phyloP scores from a whole-genome alignment of 164 flowering plant species.

The Cinnamomum chago region DNA sequence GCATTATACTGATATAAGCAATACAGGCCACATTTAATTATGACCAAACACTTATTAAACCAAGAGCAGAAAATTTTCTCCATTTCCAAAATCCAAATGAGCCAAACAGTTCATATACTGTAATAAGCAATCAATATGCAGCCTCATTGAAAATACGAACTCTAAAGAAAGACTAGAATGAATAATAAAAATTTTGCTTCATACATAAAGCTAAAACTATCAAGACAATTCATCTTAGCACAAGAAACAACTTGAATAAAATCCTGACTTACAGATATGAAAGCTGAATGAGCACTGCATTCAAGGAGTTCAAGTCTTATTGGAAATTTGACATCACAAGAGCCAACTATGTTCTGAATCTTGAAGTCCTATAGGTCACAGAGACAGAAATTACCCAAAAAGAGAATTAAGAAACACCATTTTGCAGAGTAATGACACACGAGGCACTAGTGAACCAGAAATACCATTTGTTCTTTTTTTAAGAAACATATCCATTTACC shows the following conservation, averaged over 20 bases:
- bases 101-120: not conserved
- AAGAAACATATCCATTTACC: slow-evolving; percentile 31
- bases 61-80: not conserved
- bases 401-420: not conserved
- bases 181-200: no score
- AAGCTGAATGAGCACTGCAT: slow-evolving; percentile 72
- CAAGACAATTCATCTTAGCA: no score
- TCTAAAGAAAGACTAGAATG: not conserved
- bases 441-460: no score
- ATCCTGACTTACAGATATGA: slow-evolving; percentile 62
- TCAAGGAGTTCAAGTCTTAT: slow-evolving; percentile 87
- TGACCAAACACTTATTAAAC: no score
- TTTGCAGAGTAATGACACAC: not conserved
- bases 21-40: not conserved
- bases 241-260: no score
- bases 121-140: slow-evolving; percentile 17
- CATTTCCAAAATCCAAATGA: not conserved
- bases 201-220: not conserved
- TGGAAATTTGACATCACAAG: slow-evolving; percentile 91
- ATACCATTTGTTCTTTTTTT: no score
- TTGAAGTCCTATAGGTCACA: slow-evolving; percentile 64
- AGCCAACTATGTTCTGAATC: slow-evolving; percentile 91
- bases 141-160: not conserved
- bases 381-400: not conserved
- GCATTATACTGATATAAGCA: slow-evolving; percentile 74